Base-by-base conservation (phyloP, 352 stramenopile genomes). In the Pythium inflatum region DNA sequence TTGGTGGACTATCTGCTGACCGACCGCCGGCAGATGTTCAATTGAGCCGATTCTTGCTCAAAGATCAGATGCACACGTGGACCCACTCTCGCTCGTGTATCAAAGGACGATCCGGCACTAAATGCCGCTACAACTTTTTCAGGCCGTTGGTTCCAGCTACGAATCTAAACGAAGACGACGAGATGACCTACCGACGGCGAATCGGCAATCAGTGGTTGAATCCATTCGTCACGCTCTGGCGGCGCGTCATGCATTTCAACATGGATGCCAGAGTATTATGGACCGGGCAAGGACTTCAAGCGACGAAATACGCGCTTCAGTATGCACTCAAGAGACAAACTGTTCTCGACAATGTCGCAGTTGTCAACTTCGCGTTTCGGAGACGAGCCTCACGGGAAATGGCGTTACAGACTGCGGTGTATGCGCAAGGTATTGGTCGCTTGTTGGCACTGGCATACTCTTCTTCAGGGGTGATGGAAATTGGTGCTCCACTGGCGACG, bases 121-220 rank as follows among this genome's bases (percentile, higher is more conserved):
- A 70, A 33, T 78, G 72, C 28, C 31, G 67, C 20, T 78, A 75
- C 59, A 62, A 66, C 3, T 78, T 78, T 25, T 77, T 68, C 30
- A 45, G 56, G 2, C 25, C 67, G 2, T 55, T 73, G 1, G 48
- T 59, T 1, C 5, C 36, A 2, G 3, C 2, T 0, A 74, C 70
- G 1, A 30, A 27, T 12, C 60, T 77, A 7, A 62, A 46, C 30
- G 14, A 38, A 2, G 38, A 66, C 9, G 16, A 69, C 25, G 60
- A 70, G 41, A 68, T 76, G 2, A n/a, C 36, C 20, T 74, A 64
- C 22, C 36, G 38, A 30, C 56, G 61, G 0, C 40, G 56, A 9
- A 43, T 77, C 1, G 71, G 60, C 14, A 74, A 77, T 31, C 71
- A 77, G 28, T 77, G 65, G 71, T 34, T 77, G 3, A 77, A 77